Conservation (phyloP, 495 filamentous ascomycete species). For the Lasiosphaeria hispida region DNA sequence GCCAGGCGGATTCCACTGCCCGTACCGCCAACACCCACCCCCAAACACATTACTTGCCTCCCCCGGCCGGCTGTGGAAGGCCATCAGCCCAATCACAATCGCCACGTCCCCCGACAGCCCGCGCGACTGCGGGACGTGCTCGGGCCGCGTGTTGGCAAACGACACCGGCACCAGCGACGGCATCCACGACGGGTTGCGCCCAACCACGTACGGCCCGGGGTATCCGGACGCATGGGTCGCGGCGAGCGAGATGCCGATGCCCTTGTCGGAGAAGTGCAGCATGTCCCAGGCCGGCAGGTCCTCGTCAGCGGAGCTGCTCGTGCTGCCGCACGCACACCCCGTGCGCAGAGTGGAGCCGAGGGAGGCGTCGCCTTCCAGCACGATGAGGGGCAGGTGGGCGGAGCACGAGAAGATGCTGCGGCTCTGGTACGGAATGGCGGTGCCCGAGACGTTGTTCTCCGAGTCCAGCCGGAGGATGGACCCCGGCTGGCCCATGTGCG, state of each 20-base stretch:
- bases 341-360: constrained; percentile 15
- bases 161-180: constrained; percentile 30
- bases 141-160: constrained; percentile 19
- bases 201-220: constrained; percentile 19
- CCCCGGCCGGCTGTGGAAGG: constrained; percentile 18
- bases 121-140: not conserved
- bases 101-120: constrained; percentile 32
- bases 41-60: constrained; percentile 22
- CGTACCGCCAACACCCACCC: constrained; percentile 13
- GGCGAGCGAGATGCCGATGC: too few relatives aligned
- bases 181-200: constrained; percentile 30
- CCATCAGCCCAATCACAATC: constrained; percentile 32
- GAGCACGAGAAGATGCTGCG: constrained; percentile 35
- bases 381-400: constrained; percentile 30
- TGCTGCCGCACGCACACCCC: constrained; percentile 11
- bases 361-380: constrained; percentile 25
- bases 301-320: not conserved
- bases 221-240: too few relatives aligned
- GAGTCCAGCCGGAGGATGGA: constrained; percentile 12
- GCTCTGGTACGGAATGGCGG: constrained; percentile 10
- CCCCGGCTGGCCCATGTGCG: constrained; percentile 5
- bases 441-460: not conserved
- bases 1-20: constrained; percentile 15
- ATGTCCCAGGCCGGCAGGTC: constrained; percentile 15
- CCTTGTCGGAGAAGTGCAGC: constrained; percentile 34